phyloP scores from a whole-genome alignment of 768 basidiomycete genomes.

The Mycena crocata region DNA sequence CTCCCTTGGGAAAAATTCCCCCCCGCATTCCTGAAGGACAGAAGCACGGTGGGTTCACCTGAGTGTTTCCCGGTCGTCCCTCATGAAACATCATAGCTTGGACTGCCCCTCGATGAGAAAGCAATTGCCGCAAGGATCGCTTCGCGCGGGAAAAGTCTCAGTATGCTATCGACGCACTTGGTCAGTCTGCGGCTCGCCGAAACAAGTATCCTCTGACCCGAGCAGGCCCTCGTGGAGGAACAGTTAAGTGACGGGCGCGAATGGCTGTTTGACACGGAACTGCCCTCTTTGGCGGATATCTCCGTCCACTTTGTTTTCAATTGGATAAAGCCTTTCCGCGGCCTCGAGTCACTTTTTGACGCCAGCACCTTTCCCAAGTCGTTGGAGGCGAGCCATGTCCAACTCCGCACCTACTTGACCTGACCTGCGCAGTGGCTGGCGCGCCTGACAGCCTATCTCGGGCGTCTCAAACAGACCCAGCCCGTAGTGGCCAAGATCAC shows the following conservation, averaged over 20 bases:
- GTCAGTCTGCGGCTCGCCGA: slow-evolving; percentile 43
- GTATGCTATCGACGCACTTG: slow-evolving; percentile 58
- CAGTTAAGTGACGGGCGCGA: slow-evolving; percentile 56
- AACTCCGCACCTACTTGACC: background rate
- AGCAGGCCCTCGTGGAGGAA: slow-evolving; percentile 50
- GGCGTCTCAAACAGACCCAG: slow-evolving; percentile 41
- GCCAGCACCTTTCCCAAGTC: slow-evolving; percentile 51
- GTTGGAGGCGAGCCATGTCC: slow-evolving; percentile 48
- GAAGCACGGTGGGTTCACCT: slow-evolving; percentile 52
- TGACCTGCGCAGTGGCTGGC: slow-evolving; percentile 56
- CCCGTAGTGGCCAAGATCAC: slow-evolving; percentile 42
- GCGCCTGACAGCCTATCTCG: slow-evolving; percentile 51
- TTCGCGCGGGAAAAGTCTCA: slow-evolving; percentile 46
- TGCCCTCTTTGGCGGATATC: slow-evolving; percentile 64
- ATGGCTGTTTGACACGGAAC: slow-evolving; percentile 68
- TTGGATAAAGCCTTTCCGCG: slow-evolving; percentile 56
- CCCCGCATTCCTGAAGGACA: slow-evolving; percentile 59
- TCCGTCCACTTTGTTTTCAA: slow-evolving; percentile 60
- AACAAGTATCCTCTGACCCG: background rate
- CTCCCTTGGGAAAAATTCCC: slow-evolving; percentile 64
- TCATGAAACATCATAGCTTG: slow-evolving; percentile 43
- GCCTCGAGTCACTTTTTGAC: slow-evolving; percentile 52
- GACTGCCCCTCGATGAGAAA: slow-evolving; percentile 52
- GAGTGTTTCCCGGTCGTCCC: background rate
- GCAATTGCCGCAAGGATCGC: slow-evolving; percentile 50